phyloP scores from a whole-genome alignment of 1,284 basidiomycete species.

The Cryptococcus sp. region DNA sequence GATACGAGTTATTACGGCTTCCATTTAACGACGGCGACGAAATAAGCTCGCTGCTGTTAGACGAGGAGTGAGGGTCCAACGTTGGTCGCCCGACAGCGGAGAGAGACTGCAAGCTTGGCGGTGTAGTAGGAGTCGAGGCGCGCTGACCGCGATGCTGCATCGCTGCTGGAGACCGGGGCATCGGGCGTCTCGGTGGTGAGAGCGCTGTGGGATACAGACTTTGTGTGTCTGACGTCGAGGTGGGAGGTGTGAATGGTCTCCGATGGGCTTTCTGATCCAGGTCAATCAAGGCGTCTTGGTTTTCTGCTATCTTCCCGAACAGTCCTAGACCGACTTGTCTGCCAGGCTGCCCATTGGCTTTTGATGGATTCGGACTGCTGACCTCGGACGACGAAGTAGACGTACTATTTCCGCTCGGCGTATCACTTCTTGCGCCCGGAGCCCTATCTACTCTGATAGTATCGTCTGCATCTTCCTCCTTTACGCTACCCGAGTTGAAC shows the following conservation, averaged over 20 bases:
- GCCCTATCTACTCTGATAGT: too few relatives aligned
- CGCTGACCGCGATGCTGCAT: background rate
- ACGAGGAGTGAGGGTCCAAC: too few relatives aligned
- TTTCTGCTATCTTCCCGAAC: slow-evolving; percentile 12
- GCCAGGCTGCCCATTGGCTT: too few relatives aligned
- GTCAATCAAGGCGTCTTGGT: slow-evolving; percentile 6
- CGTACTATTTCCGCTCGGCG: too few relatives aligned
- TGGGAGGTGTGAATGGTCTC: slow-evolving; percentile 19
- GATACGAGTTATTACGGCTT: too few relatives aligned
- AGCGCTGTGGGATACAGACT: slow-evolving; percentile 28
- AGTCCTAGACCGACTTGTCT: background rate
- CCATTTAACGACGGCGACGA: too few relatives aligned
- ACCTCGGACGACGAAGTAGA: too few relatives aligned
- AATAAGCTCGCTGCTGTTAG: too few relatives aligned
- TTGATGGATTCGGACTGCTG: too few relatives aligned
- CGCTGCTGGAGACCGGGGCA: slow-evolving; percentile 21
- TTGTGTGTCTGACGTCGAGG: slow-evolving; percentile 5
- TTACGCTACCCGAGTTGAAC: background rate
- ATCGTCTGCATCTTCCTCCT: background rate
- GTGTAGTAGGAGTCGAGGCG: background rate
- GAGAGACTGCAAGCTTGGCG: slow-evolving; percentile 15
- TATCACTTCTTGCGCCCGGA: too few relatives aligned
- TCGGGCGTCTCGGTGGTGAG: slow-evolving; percentile 32
- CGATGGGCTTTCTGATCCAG: slow-evolving; percentile 4
- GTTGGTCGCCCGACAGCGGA: slow-evolving; percentile 11